Base-by-base conservation (phyloP, 179 eudicot genomes). In the Gypsophila paniculata region DNA sequence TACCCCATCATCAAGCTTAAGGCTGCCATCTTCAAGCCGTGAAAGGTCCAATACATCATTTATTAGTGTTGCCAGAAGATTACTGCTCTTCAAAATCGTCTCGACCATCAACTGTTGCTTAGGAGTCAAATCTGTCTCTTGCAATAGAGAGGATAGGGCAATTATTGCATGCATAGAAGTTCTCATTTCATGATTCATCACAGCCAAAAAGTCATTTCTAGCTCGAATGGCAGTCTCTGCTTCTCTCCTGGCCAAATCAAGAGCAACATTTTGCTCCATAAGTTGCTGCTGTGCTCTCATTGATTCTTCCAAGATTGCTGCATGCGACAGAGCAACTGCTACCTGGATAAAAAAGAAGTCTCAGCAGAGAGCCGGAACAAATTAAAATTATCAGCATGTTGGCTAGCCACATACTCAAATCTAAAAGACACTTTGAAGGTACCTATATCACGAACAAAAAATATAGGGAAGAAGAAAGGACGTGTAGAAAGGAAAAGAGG, bases 131-230 rank as follows among this genome's bases (percentile, higher is more conserved):
- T 84, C 96, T 39, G 97, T 93, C 78, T 93, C 97, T 76, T 79
- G 89, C 54, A 93, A 72, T 18, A 93, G 83, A 15, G 98, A 93
- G 59, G 96, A 88, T 46, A 91, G 90, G 18, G 98, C 93, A 72
- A 89, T 85, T 21, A 93, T 83, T 38, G 97, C 97, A 74, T 93
- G 96, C 96, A 93, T 86, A 8, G 98, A 97, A 69, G 97, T 93
- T 70, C 98, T 82, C 98, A 93, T 93, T 77, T 93, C 98, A 82
- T 93, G 96, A 72, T 93, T 93, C 98, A 91, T 93, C 69, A 93
- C 98, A 23, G 97, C 96, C 73, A 93, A 78, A 74, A 93, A 93
- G 79, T 93, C 98, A 78, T 91, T 93, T 58, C 97, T 93, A 53
- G 98, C 98, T 61, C 86, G 86, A 38, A 93, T 82, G 65, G 97